Base-by-base conservation (phyloP, 73 alveolate species). In the Halteria grandinella region DNA sequence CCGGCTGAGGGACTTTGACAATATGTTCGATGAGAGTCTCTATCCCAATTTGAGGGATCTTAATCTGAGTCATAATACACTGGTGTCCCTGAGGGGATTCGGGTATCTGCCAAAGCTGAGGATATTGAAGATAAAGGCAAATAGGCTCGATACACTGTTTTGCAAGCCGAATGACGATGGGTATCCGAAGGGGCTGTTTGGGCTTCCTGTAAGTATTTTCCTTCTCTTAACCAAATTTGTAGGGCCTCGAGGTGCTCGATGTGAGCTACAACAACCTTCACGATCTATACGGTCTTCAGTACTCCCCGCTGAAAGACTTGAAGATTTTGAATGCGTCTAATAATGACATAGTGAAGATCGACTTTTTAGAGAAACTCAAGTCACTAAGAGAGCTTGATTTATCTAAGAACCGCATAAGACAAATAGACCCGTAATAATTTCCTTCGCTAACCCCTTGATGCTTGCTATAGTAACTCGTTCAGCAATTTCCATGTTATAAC, bases 1-100 rank as follows among this genome's bases (percentile, higher is more conserved):
- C 75, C 89, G 88, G 48, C 83, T 93, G 5, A 54, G 92, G 59
- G 96, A 87, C 50, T 89, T 93, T 47, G 97, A 93, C 21, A 87
- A 85, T 41, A 90, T 93, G 90, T 90, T 93, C 63, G 93, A 91
- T 70, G 87, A 64, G 41, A 48, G 66, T 4, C 21, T 62, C 17
- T 89, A 81, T 64, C 95, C 97, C 6, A 41, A 59, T 10, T 78
- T 90, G 8, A 48, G 88, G 11, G 98, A 93, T 25, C 85, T 93
- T 17, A 91, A 93, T 58, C 87, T 93, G 12, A 62, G 89, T 2
- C 36, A 83, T 37, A 93, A 93, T 73, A 48, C 57, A 43, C 59
- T 93, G 23, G 58, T 63, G 12, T 71, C 92, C 17, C 60, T 90
- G 21, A 79, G 86, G 48, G 90, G 91, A 63, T 85, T 93, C 27